Conservation (phyloP, 1,284 basidiomycete genomes). For the Quambalaria eucalypti region DNA sequence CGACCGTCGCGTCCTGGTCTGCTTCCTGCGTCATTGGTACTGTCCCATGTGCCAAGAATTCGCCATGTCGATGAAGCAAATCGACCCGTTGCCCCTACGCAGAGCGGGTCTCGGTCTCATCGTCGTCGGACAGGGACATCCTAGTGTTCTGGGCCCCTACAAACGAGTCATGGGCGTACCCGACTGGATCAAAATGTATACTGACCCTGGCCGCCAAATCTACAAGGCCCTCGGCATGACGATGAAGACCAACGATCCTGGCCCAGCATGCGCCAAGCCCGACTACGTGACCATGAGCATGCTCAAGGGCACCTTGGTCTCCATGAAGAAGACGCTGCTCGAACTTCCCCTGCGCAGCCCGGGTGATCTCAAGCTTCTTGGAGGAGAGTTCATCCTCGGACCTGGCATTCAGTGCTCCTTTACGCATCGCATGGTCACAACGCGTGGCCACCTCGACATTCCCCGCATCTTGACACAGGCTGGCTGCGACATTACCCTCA, state of each 20-base stretch:
- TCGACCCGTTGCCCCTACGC: constrained; percentile 55
- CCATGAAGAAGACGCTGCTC: constrained; percentile 53
- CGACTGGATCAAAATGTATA: constrained; percentile 56
- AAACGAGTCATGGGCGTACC: constrained; percentile 55
- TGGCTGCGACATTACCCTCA: constrained; percentile 31
- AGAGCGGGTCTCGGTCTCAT: constrained; percentile 57
- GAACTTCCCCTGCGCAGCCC: constrained; percentile 68
- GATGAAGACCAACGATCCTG: constrained; percentile 52
- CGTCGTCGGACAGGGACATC: constrained; percentile 68
- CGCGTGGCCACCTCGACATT: constrained; percentile 35
- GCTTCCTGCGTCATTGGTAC: constrained; percentile 50
- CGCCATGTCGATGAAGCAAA: constrained; percentile 59
- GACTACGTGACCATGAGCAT: constrained; percentile 61
- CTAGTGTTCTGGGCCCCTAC: constrained; percentile 64
- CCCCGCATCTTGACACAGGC: constrained; percentile 33
- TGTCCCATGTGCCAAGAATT: constrained; percentile 78
- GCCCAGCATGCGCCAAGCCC: constrained; percentile 53
- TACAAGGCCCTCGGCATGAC: constrained; percentile 70
- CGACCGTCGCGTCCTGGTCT: constrained; percentile 60
- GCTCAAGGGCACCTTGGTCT: constrained; percentile 61
- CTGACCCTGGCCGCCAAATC: constrained; percentile 61
- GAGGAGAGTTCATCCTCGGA: constrained; percentile 79
- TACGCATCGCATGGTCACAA: constrained; percentile 30
- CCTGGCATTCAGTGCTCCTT: constrained; percentile 50
- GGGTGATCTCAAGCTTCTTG: constrained; percentile 67